Percentiles rank a stretch among this genome's conserved stretches.
phyloP scores from a whole-genome alignment of 805 yeast genomes.

The Wickerhamomyces chambardii region DNA sequence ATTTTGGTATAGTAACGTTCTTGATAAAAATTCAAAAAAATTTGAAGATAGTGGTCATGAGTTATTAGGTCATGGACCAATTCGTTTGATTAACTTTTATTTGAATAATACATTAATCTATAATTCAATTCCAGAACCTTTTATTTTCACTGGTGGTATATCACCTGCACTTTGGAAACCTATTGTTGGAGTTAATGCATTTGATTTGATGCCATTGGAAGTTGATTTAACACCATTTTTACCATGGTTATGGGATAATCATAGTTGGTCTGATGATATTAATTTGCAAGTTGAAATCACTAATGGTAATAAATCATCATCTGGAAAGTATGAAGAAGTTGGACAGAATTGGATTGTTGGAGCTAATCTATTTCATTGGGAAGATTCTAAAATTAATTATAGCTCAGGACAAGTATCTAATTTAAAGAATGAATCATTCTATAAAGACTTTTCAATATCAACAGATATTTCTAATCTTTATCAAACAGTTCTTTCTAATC shows the following conservation, averaged over 20 bases:
- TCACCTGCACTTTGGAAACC: constrained; percentile 80
- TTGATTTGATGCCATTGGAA: constrained; percentile 63
- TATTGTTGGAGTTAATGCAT: constrained; percentile 64
- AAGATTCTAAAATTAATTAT: constrained; percentile 27
- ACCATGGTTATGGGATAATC: constrained; percentile 56
- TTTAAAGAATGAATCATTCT: constrained; percentile 17
- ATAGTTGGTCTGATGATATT: constrained; percentile 18
- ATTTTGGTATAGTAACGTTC: constrained; percentile 65
- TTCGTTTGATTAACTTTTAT: constrained; percentile 55
- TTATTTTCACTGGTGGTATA: constrained; percentile 73
- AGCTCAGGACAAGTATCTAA: constrained; percentile 28
- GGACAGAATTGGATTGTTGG: constrained; percentile 55
- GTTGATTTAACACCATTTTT: constrained; percentile 63
- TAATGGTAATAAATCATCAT: constrained; percentile 32
- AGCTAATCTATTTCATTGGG: constrained; percentile 49
- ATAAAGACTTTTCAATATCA: constrained; percentile 2
- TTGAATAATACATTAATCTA: constrained; percentile 53
- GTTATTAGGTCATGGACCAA: constrained; percentile 60
- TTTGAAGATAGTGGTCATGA: constrained; percentile 30
- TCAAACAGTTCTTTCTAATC: constrained; percentile 13
- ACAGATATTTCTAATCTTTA: constrained; percentile 9
- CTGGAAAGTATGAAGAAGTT: constrained; percentile 33
- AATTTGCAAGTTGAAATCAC: constrained; percentile 34
- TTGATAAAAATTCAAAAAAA: constrained; percentile 36
- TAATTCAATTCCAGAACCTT: constrained; percentile 59